Base-by-base conservation (phyloP, 257 asterid species). In the Solanum paucissectum region DNA sequence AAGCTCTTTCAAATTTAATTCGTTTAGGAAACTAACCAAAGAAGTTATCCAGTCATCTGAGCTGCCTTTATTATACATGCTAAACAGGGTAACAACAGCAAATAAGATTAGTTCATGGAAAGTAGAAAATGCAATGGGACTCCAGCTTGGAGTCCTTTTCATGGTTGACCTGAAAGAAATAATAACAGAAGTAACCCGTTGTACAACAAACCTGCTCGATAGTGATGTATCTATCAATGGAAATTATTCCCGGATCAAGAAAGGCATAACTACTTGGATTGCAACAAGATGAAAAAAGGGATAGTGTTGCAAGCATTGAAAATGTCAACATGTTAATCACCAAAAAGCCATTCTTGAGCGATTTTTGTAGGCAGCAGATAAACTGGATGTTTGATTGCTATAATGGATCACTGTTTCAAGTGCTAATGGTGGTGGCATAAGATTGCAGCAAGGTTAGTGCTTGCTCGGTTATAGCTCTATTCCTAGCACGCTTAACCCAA, bases 381-480 rank as follows among this genome's bases (percentile, higher is more conserved):
- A 9, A 66, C 25, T 36, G 38, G 42, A 86, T 7, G 12, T 68
- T 73, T 52, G 75, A 62, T 87, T 87, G 77, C 12, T n/a, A 36
- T 25, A 60, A 34, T 37, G 40, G 40, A 83, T 44, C 27, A 11
- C 25, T 42, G 13, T 29, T 74, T 94, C 92, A 95, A 27, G 94
- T 90, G 94, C 97, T 93, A 88, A 94, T 68, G 7, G 97, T 91
- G 87, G 97, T 94, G 69, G 98, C 97, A 83, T 94, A 95, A 37
- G 98, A 92, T 75, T 94, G 98, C 88, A 96, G 88, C 73, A 95
- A 90, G 12, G 94, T 92, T 90, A 93, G 91, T 64, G 99, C 98
- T 91, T 96, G 99, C 89, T 94, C 98, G 0, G 98, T 88, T 87
- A 94, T 89, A 46, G 99, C 98, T 86, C 98, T 90, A 90, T 93